Evolutionary conservation across 352 stramenopile genomes (phyloP).

Genomic region (Phytophthora sp.): DNA sequence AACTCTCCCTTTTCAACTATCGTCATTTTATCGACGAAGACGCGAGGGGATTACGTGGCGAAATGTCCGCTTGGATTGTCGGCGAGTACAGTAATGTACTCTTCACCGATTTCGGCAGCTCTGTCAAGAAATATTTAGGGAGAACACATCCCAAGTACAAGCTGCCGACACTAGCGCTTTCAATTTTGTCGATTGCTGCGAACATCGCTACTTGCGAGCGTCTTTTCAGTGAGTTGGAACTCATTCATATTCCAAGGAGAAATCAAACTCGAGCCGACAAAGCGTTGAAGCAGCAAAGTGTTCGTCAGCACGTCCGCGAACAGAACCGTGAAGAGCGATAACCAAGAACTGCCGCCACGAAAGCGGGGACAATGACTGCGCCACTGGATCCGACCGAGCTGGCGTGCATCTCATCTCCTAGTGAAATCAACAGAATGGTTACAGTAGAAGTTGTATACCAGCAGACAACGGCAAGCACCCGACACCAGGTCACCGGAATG

Average conservation of each 20-base stretch:
- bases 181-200: conserved; percentile 10
- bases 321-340: background rate
- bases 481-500: background rate
- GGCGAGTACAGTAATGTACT: background rate
- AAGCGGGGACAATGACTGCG: background rate
- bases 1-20: background rate
- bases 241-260: conserved; percentile 6
- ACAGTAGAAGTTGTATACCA: background rate
- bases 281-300: conserved; percentile 5
- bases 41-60: background rate
- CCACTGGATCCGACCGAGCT: conserved; percentile 3
- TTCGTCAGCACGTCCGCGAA: conserved; percentile 9
- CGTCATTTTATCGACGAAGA: background rate
- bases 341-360: background rate
- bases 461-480: background rate
- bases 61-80: conserved; percentile 1
- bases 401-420: background rate
- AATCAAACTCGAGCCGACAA: conserved; percentile 5
- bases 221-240: conserved; percentile 4
- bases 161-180: background rate
- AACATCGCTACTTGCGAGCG: conserved; percentile 13
- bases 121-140: background rate
- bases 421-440: background rate
- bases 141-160: background rate
- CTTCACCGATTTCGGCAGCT: background rate